Conservation (phyloP, 2,329 filamentous ascomycete species). For the Kalmusia sp. region DNA sequence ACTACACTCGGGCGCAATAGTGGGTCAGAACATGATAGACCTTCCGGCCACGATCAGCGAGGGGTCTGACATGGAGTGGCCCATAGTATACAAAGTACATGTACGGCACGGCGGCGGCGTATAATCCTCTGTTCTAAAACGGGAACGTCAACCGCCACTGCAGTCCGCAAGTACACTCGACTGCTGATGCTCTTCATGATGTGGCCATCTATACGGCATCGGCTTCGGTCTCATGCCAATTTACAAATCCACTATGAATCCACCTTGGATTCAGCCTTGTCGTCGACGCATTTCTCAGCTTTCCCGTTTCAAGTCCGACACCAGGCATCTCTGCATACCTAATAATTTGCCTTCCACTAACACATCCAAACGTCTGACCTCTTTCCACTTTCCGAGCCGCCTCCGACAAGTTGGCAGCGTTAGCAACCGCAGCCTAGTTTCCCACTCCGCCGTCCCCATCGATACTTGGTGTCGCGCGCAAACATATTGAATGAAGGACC, state of each 20-base stretch:
- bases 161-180: neutral
- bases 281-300: neutral
- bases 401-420: no score
- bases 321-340: conserved; percentile 6
- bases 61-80: no score
- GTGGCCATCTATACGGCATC: no score
- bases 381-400: no score
- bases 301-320: neutral
- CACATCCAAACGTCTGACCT: neutral
- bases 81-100: no score
- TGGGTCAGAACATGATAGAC: neutral
- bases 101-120: neutral
- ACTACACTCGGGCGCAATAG: neutral
- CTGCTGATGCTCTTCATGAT: neutral
- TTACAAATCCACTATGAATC: neutral
- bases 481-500: neutral
- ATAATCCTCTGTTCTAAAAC: neutral
- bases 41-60: neutral
- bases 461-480: neutral
- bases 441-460: no score
- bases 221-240: no score
- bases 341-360: neutral
- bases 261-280: conserved; percentile 1
- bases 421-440: no score
- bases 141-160: neutral